Evolutionary conservation across 768 basidiomycete species (phyloP).

Genomic region (Lentinula guzmanii): DNA sequence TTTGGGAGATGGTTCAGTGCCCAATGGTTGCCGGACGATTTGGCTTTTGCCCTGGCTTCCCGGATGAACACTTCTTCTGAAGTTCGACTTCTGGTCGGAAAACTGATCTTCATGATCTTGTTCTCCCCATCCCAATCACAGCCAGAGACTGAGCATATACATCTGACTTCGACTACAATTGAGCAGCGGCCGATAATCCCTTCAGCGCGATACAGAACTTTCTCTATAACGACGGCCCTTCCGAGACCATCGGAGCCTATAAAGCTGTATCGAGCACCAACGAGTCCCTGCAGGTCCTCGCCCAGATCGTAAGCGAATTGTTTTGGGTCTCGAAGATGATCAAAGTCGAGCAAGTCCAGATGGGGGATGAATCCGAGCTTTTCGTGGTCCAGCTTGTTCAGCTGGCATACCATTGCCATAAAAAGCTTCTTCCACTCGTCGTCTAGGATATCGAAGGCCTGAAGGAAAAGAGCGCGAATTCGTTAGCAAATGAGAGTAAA

Average conservation of each 20-base stretch:
- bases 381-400: no score
- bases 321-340: no score
- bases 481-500: neutral
- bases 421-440: no score
- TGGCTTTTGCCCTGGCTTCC: neutral
- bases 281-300: no score
- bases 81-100: neutral
- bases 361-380: no score
- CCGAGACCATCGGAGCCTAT: no score
- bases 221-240: neutral
- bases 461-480: neutral
- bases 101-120: constrained; percentile 1
- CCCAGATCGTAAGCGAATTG: no score
- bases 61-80: neutral
- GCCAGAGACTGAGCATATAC: neutral
- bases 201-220: neutral
- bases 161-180: neutral
- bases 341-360: no score
- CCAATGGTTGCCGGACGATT: neutral
- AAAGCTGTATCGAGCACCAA: no score
- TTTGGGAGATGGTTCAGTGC: constrained; percentile 2
- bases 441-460: neutral
- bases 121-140: neutral
- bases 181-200: neutral
- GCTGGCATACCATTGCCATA: no score